Conservation (phyloP, 441 rosid species). For the Raphanus hybrid region DNA sequence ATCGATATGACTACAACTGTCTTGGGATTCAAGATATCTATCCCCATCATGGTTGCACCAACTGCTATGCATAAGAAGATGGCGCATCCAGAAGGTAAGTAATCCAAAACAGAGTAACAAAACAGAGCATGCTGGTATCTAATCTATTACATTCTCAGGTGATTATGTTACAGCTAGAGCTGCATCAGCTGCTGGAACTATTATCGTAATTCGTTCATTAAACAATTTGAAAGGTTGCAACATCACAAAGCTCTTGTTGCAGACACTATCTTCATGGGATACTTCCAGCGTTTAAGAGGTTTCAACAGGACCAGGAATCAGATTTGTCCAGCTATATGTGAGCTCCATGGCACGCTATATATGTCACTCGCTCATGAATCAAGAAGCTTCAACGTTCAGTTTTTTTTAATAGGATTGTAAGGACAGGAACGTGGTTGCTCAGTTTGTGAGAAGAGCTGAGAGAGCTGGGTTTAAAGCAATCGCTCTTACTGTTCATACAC, state of each 20-base stretch:
- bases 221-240: not conserved
- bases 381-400: too few relatives aligned
- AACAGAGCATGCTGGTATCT: too few relatives aligned
- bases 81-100: slow-evolving; percentile 94
- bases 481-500: slow-evolving; percentile 65
- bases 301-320: slow-evolving; percentile 90
- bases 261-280: slow-evolving; percentile 88
- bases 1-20: slow-evolving; percentile 86
- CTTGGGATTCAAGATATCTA: slow-evolving; percentile 89
- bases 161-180: too few relatives aligned
- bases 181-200: too few relatives aligned
- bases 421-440: slow-evolving; percentile 54
- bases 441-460: slow-evolving; percentile 90
- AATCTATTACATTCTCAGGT: too few relatives aligned
- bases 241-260: slow-evolving; percentile 24
- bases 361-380: slow-evolving; percentile 23
- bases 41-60: slow-evolving; percentile 99
- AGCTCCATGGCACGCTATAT: slow-evolving; percentile 31
- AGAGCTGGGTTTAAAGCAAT: slow-evolving; percentile 93
- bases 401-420: too few relatives aligned
- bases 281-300: slow-evolving; percentile 95
- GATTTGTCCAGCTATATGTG: slow-evolving; percentile 91
- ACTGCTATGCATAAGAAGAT: slow-evolving; percentile 84
- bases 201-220: too few relatives aligned
- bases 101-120: too few relatives aligned